Base-by-base conservation (phyloP, 1,284 basidiomycete genomes). In the Retiboletus flavoniger region DNA sequence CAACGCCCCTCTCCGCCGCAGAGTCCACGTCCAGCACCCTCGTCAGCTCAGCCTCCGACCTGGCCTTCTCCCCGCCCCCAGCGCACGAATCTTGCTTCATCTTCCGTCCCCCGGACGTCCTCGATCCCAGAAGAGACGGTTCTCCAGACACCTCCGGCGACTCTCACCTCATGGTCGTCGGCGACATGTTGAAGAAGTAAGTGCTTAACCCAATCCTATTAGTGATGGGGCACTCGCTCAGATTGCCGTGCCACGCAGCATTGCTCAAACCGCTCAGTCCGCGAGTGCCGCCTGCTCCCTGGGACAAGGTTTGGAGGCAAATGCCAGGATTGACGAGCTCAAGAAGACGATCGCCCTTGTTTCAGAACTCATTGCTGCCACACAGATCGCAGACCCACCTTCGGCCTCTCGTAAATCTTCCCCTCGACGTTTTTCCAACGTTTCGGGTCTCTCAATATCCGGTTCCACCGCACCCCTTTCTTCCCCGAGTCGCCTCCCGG, bases 271-370 rank as follows among this genome's bases (percentile, higher is more conserved):
- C 3, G 78, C 80, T 21, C 73, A 72, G 53, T 77, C 76, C 16
- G 78, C 78, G 9, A 76, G 78, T 47, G 66, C 72, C 7, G 78
- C 79, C 1, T 81, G 78, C 50, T 72, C 74, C 19, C 67, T 74
- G 44, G 80, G 80, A 1, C 76, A 79, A 56, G 73, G 74, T 26
- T 57, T 70, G 3, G 72, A 78, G 56, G 79, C 80, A 9, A 71
- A 69, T n/a, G 72, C 68, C 50, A 72, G 76, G 48, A 78, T 80
- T 44, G 77, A 76, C 58, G 69, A 77, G 54, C 71, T 80, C 60
- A 76, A 69, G 63, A 78, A 73, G 67, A 77, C 76, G 17, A 76
- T 81, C 48, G 54, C 73, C 8, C 59, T 80, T 16, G 78, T 81
- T 19, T 75, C 78, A 16, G 75, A 80, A 46, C 75, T 81, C 61